Evolutionary conservation across 2,329 filamentous ascomycete species (phyloP).

Genomic region (Purpureocillium takamizusanense): DNA sequence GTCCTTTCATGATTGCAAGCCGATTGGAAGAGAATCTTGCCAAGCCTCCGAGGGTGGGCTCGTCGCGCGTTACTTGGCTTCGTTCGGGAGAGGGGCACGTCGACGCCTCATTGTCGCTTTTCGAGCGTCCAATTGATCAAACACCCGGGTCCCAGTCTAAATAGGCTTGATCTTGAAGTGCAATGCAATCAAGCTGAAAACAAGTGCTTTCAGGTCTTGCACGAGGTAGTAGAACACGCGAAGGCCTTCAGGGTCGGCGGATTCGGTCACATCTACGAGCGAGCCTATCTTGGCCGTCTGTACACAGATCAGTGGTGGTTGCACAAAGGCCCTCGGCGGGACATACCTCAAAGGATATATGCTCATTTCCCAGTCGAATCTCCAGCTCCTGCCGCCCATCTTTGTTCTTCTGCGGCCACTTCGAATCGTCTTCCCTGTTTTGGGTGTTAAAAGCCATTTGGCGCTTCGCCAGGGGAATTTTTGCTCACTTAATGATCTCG

Average conservation of each 20-base stretch:
- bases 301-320: neutral
- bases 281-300: conserved; percentile 98
- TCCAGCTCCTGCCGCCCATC: conserved; percentile 95
- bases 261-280: conserved; percentile 91
- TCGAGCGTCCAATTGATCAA: too few relatives aligned
- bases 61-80: too few relatives aligned
- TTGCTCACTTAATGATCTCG: conserved; percentile 82
- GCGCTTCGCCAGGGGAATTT: neutral
- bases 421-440: conserved; percentile 85
- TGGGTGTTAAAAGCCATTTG: neutral
- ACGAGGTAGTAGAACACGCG: conserved; percentile 98
- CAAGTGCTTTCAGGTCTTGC: conserved; percentile 90
- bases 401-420: conserved; percentile 99
- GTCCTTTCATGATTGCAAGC: too few relatives aligned
- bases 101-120: too few relatives aligned
- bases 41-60: too few relatives aligned
- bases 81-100: too few relatives aligned
- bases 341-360: conserved; percentile 91
- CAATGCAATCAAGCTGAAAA: conserved; percentile 91
- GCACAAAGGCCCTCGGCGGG: neutral
- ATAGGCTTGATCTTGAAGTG: conserved; percentile 95
- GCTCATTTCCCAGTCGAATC: conserved; percentile 85
- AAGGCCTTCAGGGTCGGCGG: conserved; percentile 87
- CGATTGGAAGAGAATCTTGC: too few relatives aligned
- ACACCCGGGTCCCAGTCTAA: too few relatives aligned